Base-by-base conservation (phyloP, 208 protist genomes). In the Angomonas deanei region DNA sequence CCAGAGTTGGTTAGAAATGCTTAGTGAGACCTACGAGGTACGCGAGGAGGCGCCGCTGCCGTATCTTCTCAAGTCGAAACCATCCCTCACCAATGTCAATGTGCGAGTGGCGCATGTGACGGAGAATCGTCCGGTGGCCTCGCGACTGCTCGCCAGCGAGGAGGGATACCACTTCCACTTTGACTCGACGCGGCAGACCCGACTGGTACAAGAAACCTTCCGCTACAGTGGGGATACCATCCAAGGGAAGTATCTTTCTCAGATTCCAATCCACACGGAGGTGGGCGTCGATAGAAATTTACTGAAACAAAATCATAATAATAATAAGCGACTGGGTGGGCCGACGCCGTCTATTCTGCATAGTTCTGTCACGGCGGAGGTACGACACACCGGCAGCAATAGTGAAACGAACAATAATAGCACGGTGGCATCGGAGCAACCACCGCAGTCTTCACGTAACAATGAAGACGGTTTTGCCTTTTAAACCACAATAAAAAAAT, bases 181-280 rank as follows among this genome's bases (percentile, higher is more conserved):
- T 58, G 57, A 62, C 1, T 66, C 69, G 19, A 63, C 61, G 42
- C 36, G 36, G 11, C 50, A 32, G 21, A 83, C 68, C 50, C 83
- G 89, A 23, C 72, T 91, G 62, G 89, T 95, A 6, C 62, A 81
- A 47, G 89, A 95, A 63, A 89, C 78, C 17, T 95, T 89, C 52
- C 70, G 69, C 15, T 84, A 87, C 70, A 65, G 49, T 3, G 84
- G 78, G n/a, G 82, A 89, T 55, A 80, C 88, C 17, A 59, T 93
- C 26, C 78, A 87, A 65, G 74, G 70, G 30, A 74, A 72, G 34
- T 92, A 80, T 58, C 70, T 95, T 24, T 83, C 86, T 0, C 79
- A 86, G 65, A 72, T 76, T 47, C 86, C 89, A 2, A 15, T 91
- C 5, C 88, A 94, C 61, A 74, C 61, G 30, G 89, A 95, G 47